A percentile compares a stretch with the other conserved stretches of the same genome.
Conservation (phyloP, 768 basidiomycete species). For the Sutorius australiensis region DNA sequence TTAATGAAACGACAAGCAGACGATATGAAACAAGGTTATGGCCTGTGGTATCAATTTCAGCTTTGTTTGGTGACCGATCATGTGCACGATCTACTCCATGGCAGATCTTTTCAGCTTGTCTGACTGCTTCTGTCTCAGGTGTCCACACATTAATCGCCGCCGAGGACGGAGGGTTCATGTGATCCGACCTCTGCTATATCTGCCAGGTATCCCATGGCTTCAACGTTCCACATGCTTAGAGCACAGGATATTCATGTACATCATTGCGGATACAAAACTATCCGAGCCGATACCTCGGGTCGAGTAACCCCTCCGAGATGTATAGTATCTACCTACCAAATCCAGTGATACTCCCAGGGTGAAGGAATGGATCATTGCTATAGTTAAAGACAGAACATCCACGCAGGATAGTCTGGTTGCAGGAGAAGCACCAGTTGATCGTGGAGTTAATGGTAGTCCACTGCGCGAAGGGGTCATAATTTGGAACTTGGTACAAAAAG, state of each 20-base stretch:
- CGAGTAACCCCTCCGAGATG: background rate
- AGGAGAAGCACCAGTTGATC: slow-evolving; percentile 32
- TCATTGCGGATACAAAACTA: background rate
- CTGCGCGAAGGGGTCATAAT: slow-evolving; percentile 5
- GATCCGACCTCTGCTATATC: background rate
- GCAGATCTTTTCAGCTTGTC: background rate
- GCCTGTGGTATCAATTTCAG: background rate
- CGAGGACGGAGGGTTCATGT: no score
- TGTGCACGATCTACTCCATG: background rate
- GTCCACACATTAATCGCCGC: background rate
- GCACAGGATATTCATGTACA: no score
- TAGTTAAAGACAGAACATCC: slow-evolving; percentile 32
- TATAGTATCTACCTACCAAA: background rate
- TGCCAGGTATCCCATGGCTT: no score
- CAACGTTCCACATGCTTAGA: background rate
- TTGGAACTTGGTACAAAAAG: background rate
- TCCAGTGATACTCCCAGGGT: slow-evolving; percentile 24
- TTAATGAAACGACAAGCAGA: no score
- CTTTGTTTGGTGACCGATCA: background rate
- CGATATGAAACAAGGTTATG: background rate
- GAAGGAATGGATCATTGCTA: slow-evolving; percentile 27
- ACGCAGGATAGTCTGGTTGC: slow-evolving; percentile 32
- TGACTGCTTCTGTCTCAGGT: no score
- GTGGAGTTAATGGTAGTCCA: slow-evolving; percentile 30
- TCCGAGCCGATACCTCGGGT: no score